phyloP scores from a whole-genome alignment of 352 stramenopile species.

The Phytophthora podocarpi region DNA sequence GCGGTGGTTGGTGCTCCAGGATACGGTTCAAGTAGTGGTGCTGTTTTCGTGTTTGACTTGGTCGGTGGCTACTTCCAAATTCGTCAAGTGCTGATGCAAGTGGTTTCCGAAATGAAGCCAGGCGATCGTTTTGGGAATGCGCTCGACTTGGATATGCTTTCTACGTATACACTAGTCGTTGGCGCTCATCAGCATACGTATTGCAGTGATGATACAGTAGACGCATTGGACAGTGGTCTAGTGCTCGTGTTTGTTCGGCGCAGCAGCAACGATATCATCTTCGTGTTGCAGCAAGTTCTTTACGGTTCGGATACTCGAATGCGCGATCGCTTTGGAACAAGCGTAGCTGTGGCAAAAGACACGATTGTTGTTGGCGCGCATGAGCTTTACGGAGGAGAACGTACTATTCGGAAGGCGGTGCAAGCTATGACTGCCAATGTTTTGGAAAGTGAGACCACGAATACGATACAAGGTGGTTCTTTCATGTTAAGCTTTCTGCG shows the following conservation, averaged over 20 bases:
- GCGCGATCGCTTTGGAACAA: conserved; percentile 78
- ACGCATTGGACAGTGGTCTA: conserved; percentile 46
- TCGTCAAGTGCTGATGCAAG: conserved; percentile 64
- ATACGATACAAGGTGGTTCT: conserved; percentile 37
- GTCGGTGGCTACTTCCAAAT: conserved; percentile 63
- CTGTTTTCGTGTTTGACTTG: conserved; percentile 82
- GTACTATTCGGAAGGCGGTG: conserved; percentile 78
- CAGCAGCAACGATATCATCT: conserved; percentile 64
- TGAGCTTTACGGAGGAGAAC: conserved; percentile 51
- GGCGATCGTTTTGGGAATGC: conserved; percentile 75
- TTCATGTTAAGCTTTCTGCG: conserved; percentile 58
- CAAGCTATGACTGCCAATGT: conserved; percentile 60
- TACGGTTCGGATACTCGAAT: conserved; percentile 65
- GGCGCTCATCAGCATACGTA: conserved; percentile 55
- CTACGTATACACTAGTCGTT: conserved; percentile 72
- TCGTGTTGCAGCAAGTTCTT: conserved; percentile 71
- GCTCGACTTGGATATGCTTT: conserved; percentile 75
- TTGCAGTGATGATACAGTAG: conserved; percentile 26
- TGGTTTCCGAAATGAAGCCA: conserved; percentile 43
- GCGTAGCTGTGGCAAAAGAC: conserved; percentile 69
- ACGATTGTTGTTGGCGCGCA: conserved; percentile 76
- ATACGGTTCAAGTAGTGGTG: conserved; percentile 53
- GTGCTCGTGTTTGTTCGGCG: conserved; percentile 61
- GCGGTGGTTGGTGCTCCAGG: conserved; percentile 75
- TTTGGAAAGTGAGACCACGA: conserved; percentile 9